A percentile compares a stretch with the other conserved stretches of the same genome.
Conservation (phyloP, 805 yeast species). For the Starmerella roubikii region DNA sequence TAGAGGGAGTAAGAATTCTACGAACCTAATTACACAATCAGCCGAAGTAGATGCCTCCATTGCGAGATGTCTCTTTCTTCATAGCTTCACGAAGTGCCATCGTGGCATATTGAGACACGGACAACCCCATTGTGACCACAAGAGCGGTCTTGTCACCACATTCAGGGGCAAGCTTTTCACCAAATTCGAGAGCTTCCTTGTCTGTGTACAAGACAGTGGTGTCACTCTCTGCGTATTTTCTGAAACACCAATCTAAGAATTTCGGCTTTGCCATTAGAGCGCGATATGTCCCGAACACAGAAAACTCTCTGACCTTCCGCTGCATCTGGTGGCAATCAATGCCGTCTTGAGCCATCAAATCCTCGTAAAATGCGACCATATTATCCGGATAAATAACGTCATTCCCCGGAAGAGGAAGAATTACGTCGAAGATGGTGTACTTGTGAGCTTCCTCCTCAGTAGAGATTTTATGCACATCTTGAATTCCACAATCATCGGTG, state of each 20-base stretch:
- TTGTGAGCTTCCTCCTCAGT: constrained; percentile 50
- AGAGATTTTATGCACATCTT: constrained; percentile 63
- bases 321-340: constrained; percentile 78
- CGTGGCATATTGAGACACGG: constrained; percentile 86
- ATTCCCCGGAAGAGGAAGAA: constrained; percentile 93
- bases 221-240: constrained; percentile 47
- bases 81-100: constrained; percentile 91
- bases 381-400: constrained; percentile 79
- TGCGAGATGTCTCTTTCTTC: constrained; percentile 31
- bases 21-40: background rate
- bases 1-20: too few relatives aligned
- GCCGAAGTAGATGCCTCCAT: constrained; percentile 17
- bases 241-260: constrained; percentile 45
- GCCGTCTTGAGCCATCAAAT: constrained; percentile 61
- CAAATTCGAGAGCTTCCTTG: constrained; percentile 36
- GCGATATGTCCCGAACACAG: constrained; percentile 84
- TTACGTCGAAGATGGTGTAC: constrained; percentile 66
- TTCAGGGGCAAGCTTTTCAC: constrained; percentile 11
- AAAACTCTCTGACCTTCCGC: constrained; percentile 74
- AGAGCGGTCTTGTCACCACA: constrained; percentile 46
- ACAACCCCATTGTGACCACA: constrained; percentile 60
- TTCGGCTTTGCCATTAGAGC: constrained; percentile 52
- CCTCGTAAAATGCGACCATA: constrained; percentile 47
- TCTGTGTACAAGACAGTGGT: constrained; percentile 74
- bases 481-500: constrained; percentile 34